Evolutionary conservation across 768 basidiomycete genomes (phyloP), one percentile per base, ranked within the genome.

Genomic region (Tephrocybe sp.): DNA sequence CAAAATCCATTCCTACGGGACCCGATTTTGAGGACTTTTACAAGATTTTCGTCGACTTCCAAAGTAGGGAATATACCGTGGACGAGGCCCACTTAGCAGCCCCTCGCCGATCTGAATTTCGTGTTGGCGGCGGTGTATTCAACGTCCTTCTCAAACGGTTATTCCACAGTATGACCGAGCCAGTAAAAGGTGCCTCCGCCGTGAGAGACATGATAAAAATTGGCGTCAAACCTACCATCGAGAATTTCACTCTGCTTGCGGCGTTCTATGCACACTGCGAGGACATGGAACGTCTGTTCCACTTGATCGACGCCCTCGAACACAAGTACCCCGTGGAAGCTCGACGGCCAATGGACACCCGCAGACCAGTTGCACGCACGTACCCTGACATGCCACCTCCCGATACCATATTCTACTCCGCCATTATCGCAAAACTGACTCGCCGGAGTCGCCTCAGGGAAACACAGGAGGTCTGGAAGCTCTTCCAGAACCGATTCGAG

Each of bases 191-290:
- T 0, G 57, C 67, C 0, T 51, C 56, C 18, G 67, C 84, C 16
- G 43, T 86, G 31, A 54, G 54, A n/a, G 82, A 86, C 57, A 84
- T 87, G 80, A 39, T 69, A 3, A 43, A 57, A 6, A 57, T 76
- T 0, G 76, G 75, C 3, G 53, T 86, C 23, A 44, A 57, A 4
- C 83, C 83, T 0, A 64, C 63, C 19, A 56, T 71, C 6, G 61
- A 75, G n/a, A 75, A 79, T 30, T 76, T 76, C 57, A 76, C 77
- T n/a, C 70, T 76, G 24, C 57, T 81, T 25, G 76, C 74, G 0
- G 71, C 74, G 1, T 64, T 63, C 10, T 82, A 74, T 55, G 77
- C 78, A 12, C 61, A 66, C 13, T 43, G 47, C 13, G 76, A 73
- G 1, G 65, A 77, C 30, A 55, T 64, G 0, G 12, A 8, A 1